A percentile compares a stretch with the other conserved stretches of the same genome.
Evolutionary conservation across 2,329 filamentous ascomycete species (phyloP).

Genomic region (Lecanicillium sp.): DNA sequence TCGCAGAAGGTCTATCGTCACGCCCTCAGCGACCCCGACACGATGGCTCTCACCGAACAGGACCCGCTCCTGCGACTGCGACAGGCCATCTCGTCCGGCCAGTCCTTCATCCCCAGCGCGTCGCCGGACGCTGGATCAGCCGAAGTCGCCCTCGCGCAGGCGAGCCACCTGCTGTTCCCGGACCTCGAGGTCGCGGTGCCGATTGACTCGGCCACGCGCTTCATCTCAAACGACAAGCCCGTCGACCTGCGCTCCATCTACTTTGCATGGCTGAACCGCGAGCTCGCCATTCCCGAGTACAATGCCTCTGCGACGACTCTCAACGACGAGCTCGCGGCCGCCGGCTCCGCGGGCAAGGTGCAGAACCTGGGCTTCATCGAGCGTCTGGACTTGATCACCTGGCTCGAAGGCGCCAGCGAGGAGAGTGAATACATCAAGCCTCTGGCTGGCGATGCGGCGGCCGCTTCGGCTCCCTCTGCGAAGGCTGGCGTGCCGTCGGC

Average conservation of each 20-base stretch:
- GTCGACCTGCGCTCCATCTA: constrained; percentile 91
- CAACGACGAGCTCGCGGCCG: constrained; percentile 65
- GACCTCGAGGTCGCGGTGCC: constrained; percentile 55
- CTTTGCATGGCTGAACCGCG: constrained; percentile 92
- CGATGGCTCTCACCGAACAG: constrained; percentile 53
- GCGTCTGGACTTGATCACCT: constrained; percentile 83
- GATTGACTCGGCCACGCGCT: constrained; percentile 72
- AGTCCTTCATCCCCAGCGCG: constrained; percentile 65
- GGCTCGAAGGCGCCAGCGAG: constrained; percentile 82
- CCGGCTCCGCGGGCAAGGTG: constrained; percentile 58
- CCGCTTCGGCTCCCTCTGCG: constrained; percentile 30
- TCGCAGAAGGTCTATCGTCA: too few species aligned
- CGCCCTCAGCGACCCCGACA: constrained; percentile 11
- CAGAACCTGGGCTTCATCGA: constrained; percentile 90
- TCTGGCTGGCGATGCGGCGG: constrained; percentile 55
- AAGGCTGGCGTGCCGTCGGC: constrained; percentile 26
- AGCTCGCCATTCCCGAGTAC: constrained; percentile 84
- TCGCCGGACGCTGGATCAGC: constrained; percentile 55
- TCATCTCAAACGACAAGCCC: constrained; percentile 66
- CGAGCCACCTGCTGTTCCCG: constrained; percentile 72
- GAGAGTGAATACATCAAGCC: constrained; percentile 92
- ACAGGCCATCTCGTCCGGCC: constrained; percentile 66
- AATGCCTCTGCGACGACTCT: constrained; percentile 74
- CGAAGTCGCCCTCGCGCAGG: constrained; percentile 61
- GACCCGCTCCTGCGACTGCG: constrained; percentile 82